phyloP scores from a whole-genome alignment of 1,284 basidiomycete genomes.

The Boletellus deceptivus region DNA sequence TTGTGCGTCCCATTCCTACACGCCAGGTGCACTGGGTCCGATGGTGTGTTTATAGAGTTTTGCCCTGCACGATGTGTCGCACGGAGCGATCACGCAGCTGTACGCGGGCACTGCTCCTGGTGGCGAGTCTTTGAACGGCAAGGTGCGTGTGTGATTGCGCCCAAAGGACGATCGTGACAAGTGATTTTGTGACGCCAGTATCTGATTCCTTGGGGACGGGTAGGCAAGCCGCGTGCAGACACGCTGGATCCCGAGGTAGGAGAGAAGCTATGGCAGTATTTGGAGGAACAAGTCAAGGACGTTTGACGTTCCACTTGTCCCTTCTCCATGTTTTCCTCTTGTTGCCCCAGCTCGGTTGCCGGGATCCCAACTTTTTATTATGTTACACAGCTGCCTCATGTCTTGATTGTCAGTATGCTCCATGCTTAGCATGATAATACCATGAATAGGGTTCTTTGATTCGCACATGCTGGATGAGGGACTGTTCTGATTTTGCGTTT shows the following conservation, averaged over 20 bases:
- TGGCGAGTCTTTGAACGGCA: constrained; percentile 43
- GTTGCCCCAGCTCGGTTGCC: background rate
- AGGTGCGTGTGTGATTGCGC: constrained; percentile 30
- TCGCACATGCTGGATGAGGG: too few species aligned
- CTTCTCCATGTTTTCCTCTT: too few species aligned
- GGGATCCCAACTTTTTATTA: too few species aligned
- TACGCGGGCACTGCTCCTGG: constrained; percentile 49
- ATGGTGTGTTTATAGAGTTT: background rate
- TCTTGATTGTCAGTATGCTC: too few species aligned
- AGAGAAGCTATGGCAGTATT: constrained; percentile 38
- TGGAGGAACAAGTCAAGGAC: constrained; percentile 42
- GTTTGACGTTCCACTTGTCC: constrained; percentile 5
- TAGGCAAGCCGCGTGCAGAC: constrained; percentile 25
- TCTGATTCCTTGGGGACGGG: constrained; percentile 45
- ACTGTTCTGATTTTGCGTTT: too few species aligned
- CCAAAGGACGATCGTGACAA: background rate
- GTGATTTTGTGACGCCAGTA: constrained; percentile 32
- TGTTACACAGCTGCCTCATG: too few species aligned
- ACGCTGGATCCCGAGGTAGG: constrained; percentile 37
- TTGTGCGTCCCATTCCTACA: background rate
- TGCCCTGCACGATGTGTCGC: constrained; percentile 27
- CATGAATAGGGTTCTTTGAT: too few species aligned
- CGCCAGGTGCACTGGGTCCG: background rate
- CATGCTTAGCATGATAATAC: too few species aligned
- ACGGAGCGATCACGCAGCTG: constrained; percentile 52